Evolutionary conservation across 495 filamentous ascomycete species (phyloP), one percentile per base, ranked within the genome.

Genomic region (Annulohypoxylon moriforme): DNA sequence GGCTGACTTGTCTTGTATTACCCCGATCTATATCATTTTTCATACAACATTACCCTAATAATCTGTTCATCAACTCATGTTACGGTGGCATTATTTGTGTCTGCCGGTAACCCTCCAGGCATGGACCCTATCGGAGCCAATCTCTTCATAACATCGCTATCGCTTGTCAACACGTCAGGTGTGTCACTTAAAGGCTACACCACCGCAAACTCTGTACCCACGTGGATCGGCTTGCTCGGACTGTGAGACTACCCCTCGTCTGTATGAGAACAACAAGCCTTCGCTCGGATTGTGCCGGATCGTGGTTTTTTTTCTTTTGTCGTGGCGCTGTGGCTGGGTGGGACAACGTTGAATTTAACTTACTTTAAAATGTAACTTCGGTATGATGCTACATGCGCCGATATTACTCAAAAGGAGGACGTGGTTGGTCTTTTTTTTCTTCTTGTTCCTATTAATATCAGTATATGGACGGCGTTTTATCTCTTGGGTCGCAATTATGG

Each of bases 141-240:
- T 88, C 64, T 89, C 78, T 89, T 86, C 78, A 83, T 81, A 14
- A 85, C 84, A 27, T 85, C 86, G 25, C 87, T 86, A 7, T 6
- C 86, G 87, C 68, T 3, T 86, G 86, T 60, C 72, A 78, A 7
- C 87, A 89, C 78, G 55, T 89, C 72, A 88, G 89, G 2, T 68
- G 64, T 89, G 47, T 89, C 87, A 1, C 88, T 87, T 22, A 89
- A 89, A 76, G 85, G 85, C 27, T 79, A 85, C 34, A 81, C 82
- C 34, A 69, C 78, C 33, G 64, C 79, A 47, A 86, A 85, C 1
- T 85, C 14, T 46, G 36, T 36, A 52, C 61, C 61, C 70, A 71
- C 53, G 55, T 73, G 38, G 60, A 67, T 50, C 62, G 71, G 50
- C 4, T 34, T 6, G 27, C 10, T 55, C 46, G 36, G 36, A 40